phyloP scores from a whole-genome alignment of 2,329 filamentous ascomycete species.

The Xylaria sp. region DNA sequence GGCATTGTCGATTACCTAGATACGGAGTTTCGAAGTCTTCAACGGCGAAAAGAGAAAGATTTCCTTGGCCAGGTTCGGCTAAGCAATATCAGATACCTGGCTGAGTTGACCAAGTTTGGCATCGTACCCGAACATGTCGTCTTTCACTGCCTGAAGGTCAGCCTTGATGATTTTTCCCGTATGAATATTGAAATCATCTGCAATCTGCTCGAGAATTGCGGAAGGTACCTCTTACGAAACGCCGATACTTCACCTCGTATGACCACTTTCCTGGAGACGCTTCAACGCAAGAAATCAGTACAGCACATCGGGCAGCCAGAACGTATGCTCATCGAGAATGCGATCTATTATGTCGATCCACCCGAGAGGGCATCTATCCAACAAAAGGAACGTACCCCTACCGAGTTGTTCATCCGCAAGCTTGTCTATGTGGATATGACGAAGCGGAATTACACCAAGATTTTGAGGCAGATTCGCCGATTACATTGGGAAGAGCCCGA shows the following conservation, averaged over 20 bases:
- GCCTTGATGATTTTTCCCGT: conserved; percentile 94
- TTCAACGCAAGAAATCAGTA: conserved; percentile 94
- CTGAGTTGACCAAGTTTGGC: conserved; percentile 96
- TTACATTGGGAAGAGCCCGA: conserved; percentile 97
- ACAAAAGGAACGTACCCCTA: conserved; percentile 94
- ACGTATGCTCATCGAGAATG: conserved; percentile 98
- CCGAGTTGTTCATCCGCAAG: conserved; percentile 92
- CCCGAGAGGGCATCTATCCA: conserved; percentile 93
- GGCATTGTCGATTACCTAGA: conserved; percentile 92
- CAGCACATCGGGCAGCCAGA: conserved; percentile 96
- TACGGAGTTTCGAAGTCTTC: conserved; percentile 94
- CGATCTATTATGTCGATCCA: conserved; percentile 96
- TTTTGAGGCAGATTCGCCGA: conserved; percentile 92
- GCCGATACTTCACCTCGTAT: conserved; percentile 93
- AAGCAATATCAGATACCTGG: conserved; percentile 95
- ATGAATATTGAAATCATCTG: conserved; percentile 99
- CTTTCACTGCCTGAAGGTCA: conserved; percentile 98
- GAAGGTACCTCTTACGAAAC: conserved; percentile 90
- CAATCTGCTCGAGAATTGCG: conserved; percentile 94
- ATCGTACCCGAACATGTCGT: conserved; percentile 98
- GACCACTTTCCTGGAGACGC: conserved; percentile 90
- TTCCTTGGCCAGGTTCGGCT: conserved; percentile 94
- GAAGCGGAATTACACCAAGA: conserved; percentile 91
- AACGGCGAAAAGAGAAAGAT: conserved; percentile 96
- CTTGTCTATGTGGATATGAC: conserved; percentile 93